phyloP scores from a whole-genome alignment of 345 rosid species.

The Eucalyptus microcorys region DNA sequence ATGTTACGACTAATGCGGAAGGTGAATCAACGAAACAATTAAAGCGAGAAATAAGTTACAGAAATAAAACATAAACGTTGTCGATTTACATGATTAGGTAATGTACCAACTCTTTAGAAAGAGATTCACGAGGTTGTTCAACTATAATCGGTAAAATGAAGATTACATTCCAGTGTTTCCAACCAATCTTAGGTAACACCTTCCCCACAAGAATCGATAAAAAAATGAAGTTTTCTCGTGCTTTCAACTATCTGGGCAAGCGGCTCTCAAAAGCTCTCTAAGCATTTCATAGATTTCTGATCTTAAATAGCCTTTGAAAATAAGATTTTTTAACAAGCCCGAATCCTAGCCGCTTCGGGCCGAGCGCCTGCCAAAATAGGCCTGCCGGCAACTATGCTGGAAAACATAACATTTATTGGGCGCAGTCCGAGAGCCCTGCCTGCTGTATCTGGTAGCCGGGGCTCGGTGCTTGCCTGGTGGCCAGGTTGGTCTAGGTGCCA shows the following conservation, averaged over 20 bases:
- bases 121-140: not conserved
- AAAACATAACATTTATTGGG: not conserved
- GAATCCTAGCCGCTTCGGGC: not conserved
- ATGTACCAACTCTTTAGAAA: not conserved
- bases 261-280: not conserved
- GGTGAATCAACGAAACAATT: not conserved
- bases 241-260: not conserved
- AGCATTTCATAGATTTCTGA: not conserved
- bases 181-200: not conserved
- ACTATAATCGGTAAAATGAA: not conserved
- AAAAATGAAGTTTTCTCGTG: not conserved
- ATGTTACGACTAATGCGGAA: not conserved
- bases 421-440: not conserved
- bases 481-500: not conserved
- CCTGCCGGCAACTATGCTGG: not conserved
- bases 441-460: too few species aligned
- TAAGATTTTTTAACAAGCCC: not conserved
- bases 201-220: not conserved
- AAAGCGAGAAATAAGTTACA: not conserved
- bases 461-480: not conserved
- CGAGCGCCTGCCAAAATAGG: not conserved
- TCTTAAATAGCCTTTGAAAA: not conserved
- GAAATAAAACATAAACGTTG: not conserved
- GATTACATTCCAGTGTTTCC: not conserved
- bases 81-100: not conserved